Base-by-base conservation (phyloP, 257 asterid species). In the Fraxinus anomala region DNA sequence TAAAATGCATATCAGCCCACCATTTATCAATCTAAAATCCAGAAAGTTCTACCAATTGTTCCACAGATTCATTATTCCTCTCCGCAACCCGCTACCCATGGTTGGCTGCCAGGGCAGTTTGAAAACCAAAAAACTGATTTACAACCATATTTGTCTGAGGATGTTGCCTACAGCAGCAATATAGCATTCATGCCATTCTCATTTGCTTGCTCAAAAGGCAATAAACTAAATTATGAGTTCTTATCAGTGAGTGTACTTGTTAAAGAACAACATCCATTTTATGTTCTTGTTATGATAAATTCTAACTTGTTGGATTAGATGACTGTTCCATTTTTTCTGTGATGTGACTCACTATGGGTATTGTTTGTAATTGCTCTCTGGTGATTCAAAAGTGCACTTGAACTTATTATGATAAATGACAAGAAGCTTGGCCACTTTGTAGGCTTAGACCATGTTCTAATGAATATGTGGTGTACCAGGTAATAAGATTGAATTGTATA, bases 191-290 rank as follows among this genome's bases (percentile, higher is more conserved):
- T 68, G 37, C 44, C 21, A 17, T 4, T 17, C 44, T 30, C 72
- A 71, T 59, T 59, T 21, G 12, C 31, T 28, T 11, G 73, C 34
- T 77, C 69, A 65, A 23, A 42, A 24, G 12, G 54, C 68, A 73
- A 28, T 75, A 31, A 72, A 70, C 61, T 78, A 80, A 37, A 21
- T 47, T 26, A 54, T 10, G 8, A 72, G 65, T 34, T 70, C 71
- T 72, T 66, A n/a, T 13, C 76, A 75, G 72, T 51, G 78, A 28
- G 54, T 30, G 47, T 37, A 28, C 59, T 72, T 68, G 54, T 42
- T 76, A 65, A 23, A 66, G 36, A 42, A 71, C 70, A n/a, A n/a
- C 34, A 26, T 26, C 28, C 28, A 33, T 33, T 33, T 33, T 33
- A 2, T 33, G 5, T 33, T 33, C 36, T 33, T 33, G 36, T 33